phyloP scores from a whole-genome alignment of 805 yeast species.

The Candida sphagnicola region DNA sequence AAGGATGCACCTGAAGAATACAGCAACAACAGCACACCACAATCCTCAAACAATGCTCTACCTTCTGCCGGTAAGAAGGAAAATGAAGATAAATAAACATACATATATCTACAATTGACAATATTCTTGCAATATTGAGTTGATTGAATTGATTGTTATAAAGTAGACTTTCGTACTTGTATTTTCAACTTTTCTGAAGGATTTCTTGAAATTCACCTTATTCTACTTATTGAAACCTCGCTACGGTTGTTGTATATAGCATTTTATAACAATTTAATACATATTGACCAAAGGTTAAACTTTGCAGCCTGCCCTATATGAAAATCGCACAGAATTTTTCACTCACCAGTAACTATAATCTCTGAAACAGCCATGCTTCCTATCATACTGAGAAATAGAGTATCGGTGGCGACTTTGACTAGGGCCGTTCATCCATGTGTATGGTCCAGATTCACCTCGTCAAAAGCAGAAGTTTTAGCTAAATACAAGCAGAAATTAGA shows the following conservation, averaged over 20 bases:
- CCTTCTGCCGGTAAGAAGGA: slow-evolving; percentile 4
- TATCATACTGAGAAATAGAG: not conserved
- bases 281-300: too few relatives aligned
- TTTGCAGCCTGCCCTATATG: too few relatives aligned
- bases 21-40: slow-evolving; percentile 7
- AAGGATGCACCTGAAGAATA: slow-evolving; percentile 58
- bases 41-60: slow-evolving; percentile 7
- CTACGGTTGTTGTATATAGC: too few relatives aligned
- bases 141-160: too few relatives aligned
- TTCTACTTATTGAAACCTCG: too few relatives aligned
- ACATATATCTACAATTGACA: too few relatives aligned
- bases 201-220: too few relatives aligned
- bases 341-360: not conserved
- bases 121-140: too few relatives aligned
- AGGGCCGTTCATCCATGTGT: not conserved
- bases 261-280: too few relatives aligned
- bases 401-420: not conserved
- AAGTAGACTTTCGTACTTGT: too few relatives aligned
- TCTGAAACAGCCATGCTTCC: not conserved
- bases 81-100: too few relatives aligned
- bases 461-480: slow-evolving; percentile 4
- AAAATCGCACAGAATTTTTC: slow-evolving; percentile 1
- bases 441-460: not conserved
- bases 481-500: slow-evolving; percentile 31
- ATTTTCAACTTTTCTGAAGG: too few relatives aligned